Conservation (phyloP, 768 basidiomycete genomes). For the Termitomyces sp. region DNA sequence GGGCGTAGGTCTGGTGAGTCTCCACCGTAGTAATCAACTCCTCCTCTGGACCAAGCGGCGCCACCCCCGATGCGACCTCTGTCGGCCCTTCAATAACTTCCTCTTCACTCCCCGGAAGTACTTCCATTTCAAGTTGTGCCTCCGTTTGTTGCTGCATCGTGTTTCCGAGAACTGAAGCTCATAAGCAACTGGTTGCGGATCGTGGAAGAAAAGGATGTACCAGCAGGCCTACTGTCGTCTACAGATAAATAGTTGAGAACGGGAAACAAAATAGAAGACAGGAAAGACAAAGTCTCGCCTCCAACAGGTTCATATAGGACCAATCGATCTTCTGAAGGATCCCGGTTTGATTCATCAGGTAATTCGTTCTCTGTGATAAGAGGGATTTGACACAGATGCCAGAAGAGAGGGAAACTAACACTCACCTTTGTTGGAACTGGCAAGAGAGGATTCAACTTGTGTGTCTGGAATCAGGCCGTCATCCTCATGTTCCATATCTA, state of each 20-base stretch:
- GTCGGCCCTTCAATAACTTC: not conserved
- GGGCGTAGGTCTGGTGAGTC: not conserved
- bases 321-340: not conserved
- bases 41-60: not conserved
- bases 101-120: conserved; percentile 5
- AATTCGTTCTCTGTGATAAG: conserved; percentile 12
- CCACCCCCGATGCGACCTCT: not conserved
- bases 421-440: conserved; percentile 17
- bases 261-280: not conserved
- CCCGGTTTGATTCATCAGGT: not conserved
- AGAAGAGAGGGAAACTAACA: not conserved
- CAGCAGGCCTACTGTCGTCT: conserved; percentile 6
- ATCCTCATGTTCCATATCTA: conserved; percentile 4
- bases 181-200: conserved; percentile 18
- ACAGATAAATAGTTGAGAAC: not conserved
- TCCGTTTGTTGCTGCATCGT: not conserved
- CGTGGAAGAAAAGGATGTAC: conserved; percentile 13
- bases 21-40: not conserved
- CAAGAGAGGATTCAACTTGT: conserved; percentile 15
- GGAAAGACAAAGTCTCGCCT: not conserved
- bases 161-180: conserved; percentile 19
- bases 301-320: not conserved
- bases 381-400: not conserved
- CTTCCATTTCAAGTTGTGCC: not conserved
- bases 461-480: conserved; percentile 1